Evolutionary conservation across 768 basidiomycete genomes (phyloP).

Genomic region (Panaeolus papilionaceus): DNA sequence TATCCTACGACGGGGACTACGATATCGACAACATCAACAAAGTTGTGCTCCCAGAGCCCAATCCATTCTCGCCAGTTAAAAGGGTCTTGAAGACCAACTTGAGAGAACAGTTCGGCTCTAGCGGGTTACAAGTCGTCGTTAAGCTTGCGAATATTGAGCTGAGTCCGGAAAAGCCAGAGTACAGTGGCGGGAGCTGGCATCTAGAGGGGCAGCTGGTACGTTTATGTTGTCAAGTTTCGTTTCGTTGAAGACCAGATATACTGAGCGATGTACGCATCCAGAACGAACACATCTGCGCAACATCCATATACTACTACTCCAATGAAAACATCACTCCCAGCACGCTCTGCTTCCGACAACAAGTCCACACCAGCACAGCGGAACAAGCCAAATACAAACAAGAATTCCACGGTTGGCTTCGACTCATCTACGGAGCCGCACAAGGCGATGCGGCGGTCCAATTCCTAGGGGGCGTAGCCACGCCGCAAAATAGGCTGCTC

Average conservation of each 20-base stretch:
- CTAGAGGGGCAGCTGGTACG: conserved; percentile 27
- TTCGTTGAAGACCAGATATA: background rate
- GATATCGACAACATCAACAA: background rate
- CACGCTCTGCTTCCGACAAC: conserved; percentile 33
- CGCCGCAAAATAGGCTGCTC: conserved; percentile 41
- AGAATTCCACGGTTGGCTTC: conserved; percentile 35
- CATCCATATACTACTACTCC: conserved; percentile 32
- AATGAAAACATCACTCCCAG: conserved; percentile 31
- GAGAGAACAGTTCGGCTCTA: background rate
- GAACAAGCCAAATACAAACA: conserved; percentile 30
- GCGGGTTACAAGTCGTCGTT: conserved; percentile 24
- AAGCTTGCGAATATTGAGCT: conserved; percentile 25
- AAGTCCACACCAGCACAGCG: background rate
- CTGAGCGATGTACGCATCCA: conserved; percentile 23
- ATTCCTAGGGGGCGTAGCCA: conserved; percentile 39
- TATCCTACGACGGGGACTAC: background rate
- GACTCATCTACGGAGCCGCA: conserved; percentile 32
- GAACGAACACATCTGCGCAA: conserved; percentile 34
- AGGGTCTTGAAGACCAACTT: background rate
- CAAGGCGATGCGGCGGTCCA: conserved; percentile 33
- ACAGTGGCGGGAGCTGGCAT: conserved; percentile 25
- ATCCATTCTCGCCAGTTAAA: too few species aligned
- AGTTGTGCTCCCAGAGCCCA: background rate
- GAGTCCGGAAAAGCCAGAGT: conserved; percentile 25
- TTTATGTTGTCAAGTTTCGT: background rate